Evolutionary conservation across 75 land plant genomes (phyloP), one percentile per base, ranked within the genome.

Genomic region (Picea glauca): DNA sequence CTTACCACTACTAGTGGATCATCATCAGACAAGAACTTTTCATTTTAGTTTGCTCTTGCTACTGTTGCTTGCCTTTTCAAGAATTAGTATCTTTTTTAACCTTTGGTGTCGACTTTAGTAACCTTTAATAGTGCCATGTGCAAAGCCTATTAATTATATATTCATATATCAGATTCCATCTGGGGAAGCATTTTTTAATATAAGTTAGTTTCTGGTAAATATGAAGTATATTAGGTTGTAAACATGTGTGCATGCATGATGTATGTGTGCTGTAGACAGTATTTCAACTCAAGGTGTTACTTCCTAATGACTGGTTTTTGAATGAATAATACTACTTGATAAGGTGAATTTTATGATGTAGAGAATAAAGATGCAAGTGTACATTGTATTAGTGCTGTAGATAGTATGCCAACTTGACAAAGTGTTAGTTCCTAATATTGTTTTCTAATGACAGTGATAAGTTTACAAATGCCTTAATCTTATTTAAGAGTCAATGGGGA

Each of bases 101-200:
- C 31, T 9, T 23, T 0, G 11, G 11, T 50, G 56, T 12, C 11
- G 12, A 50, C 1, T 50, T 50, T 50, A 50, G 56, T 62, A 26
- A 5, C 33, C 40, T 65, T 32, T 4, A 32, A 33, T 65, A 65
- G 38, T 13, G 68, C 68, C 30, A 12, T 4, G 4, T 31, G 15
- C 56, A 50, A 50, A 50, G 1, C 11, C 56, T 50, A 50, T 40
- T 50, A 50, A 74, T 70, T 76, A 81, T 77, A 80, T 58, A 72
- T 80, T 61, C n/a, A 78, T 78, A 21, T n/a, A 50, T 1, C 30
- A 46, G 43, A 43, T 59, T 2, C 54, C 33, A 13, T 15, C 33
- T 58, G 31, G 6, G 58, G n/a, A 76, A 12, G 23, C 31, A 18
- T 20, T 78, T 65, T 38, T 66, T 30, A 8, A 3, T 18, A 33